Evolutionary conservation across 2,329 filamentous ascomycete genomes (phyloP), one percentile per base, ranked within the genome.

Genomic region (Aspergillus phoenicis): DNA sequence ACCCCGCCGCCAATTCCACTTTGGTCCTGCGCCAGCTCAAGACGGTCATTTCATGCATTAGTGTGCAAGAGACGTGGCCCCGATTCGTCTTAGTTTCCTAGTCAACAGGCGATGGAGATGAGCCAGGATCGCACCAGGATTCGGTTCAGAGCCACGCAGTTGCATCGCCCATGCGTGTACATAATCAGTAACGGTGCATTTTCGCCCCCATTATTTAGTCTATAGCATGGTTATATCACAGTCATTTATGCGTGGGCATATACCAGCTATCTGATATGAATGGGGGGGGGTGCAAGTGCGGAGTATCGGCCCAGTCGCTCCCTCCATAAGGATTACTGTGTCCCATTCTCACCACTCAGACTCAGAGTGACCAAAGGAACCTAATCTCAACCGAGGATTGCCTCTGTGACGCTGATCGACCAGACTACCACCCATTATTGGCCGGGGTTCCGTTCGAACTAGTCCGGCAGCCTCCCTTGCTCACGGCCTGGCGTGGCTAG

Each of bases 31-130:
- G 43, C 52, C 38, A 43, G 41, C 52, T 55, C 38, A 17, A 51
- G 11, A 33, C 28, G 30, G 49, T 53, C 47, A 64, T 67, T 60
- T 61, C 58, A 57, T 67, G 65, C 65, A 67, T 67, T 67, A 65
- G 65, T 62, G 60, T 52, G 48, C 38, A 26, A 36, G 20, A 8
- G 33, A 20, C 28, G 10, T 13, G 52, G 7, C 45, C 28, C 24
- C 60, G 41, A 64, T 65, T 60, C 53, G 64, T 49, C 43, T 15
- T 56, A 53, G 17, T 24, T 26, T 17, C 36, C n/a, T 10, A 6
- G 39, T 43, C 39, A n/a, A 43, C 39, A 43, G 15, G 39, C 39
- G 17, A 20, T 45, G n/a, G 41, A 45, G 41, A 17, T 7, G 13
- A 51, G 47, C 47, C 47, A 51, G 47, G 47, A 51, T 51, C 47